Percentiles rank a stretch among this genome's conserved stretches.
Conservation (phyloP, 352 stramenopile species). For the Phytophthora hybrid region DNA sequence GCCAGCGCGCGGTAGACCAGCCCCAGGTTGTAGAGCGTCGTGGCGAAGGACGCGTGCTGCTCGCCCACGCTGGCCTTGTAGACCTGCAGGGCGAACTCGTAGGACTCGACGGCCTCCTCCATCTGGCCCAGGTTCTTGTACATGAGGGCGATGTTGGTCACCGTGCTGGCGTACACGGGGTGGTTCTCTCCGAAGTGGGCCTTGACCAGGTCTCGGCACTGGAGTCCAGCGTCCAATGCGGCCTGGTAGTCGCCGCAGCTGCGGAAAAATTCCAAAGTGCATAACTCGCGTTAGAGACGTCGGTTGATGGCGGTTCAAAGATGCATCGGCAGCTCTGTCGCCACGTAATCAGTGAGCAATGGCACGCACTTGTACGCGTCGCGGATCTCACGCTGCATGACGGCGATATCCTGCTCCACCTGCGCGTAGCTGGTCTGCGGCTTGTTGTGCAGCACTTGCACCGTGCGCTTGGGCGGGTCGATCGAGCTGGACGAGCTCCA, state of each 20-base stretch:
- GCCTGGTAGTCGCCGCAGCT: slow-evolving; percentile 74
- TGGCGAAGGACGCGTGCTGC: slow-evolving; percentile 85
- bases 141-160: slow-evolving; percentile 90
- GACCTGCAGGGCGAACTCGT: slow-evolving; percentile 80
- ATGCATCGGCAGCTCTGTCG: slow-evolving; percentile 2
- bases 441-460: slow-evolving; percentile 77
- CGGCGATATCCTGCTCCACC: slow-evolving; percentile 82
- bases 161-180: slow-evolving; percentile 83
- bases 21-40: slow-evolving; percentile 85
- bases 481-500: slow-evolving; percentile 22
- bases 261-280: slow-evolving; percentile 2
- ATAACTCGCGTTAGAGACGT: slow-evolving; percentile 38
- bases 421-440: slow-evolving; percentile 63
- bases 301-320: background rate
- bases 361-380: slow-evolving; percentile 78
- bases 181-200: slow-evolving; percentile 82
- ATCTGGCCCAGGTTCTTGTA: slow-evolving; percentile 87
- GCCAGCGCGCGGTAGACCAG: slow-evolving; percentile 75
- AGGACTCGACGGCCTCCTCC: slow-evolving; percentile 80
- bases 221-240: slow-evolving; percentile 67
- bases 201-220: slow-evolving; percentile 79
- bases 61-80: slow-evolving; percentile 87
- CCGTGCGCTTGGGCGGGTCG: slow-evolving; percentile 33
- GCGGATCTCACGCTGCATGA: slow-evolving; percentile 84
- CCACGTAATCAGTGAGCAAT: slow-evolving; percentile 5